Evolutionary conservation across 2,329 filamentous ascomycete genomes (phyloP), one percentile per base, ranked within the genome.

Genomic region (Colletotrichum sp.): DNA sequence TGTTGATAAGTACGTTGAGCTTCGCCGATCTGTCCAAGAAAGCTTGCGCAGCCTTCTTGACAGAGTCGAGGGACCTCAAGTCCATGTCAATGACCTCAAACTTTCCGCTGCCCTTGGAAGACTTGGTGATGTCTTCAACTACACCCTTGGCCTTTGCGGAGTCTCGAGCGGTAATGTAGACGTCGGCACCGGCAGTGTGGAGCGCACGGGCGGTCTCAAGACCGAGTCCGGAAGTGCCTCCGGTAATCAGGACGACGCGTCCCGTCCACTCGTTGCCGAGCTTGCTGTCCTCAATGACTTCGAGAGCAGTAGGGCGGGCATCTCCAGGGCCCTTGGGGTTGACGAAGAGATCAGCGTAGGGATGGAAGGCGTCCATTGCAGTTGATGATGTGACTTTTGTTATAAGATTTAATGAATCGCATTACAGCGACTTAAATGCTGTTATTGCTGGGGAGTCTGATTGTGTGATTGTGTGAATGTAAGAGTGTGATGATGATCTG

Each of bases 121-220:
- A 59, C 15, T 73, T 54, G 21, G 33, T 54, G 29, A 64, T 65
- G 8, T 65, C 59, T 18, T 55, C 61, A n/a, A 83, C 76, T 5
- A 79, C 78, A 5, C 72, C 76, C 33, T 82, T 70, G 15, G 76
- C 82, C 70, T 79, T 79, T 24, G 81, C 65, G 12, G 81, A 66
- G 63, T 86, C 78, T 6, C 87, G 83, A 4, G 81, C 86, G 1
- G 86, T 86, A 18, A 86, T 78, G 76, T 82, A 88, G 47, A 88
- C 76, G 29, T 79, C 82, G 11, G 86, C 86, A 6, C 87, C 86
- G 1, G 87, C 86, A 8, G 82, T 77, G 58, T 80, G 74, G 3
- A 89, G 78, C 3, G 86, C 86, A 9, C 82, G 80, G 2, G 80
- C 84, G 1, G 85, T 86, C 72, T 87, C 83, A 31, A 84, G 74